Base-by-base conservation (phyloP, 345 rosid species). In the Gossypium sturtianum region DNA sequence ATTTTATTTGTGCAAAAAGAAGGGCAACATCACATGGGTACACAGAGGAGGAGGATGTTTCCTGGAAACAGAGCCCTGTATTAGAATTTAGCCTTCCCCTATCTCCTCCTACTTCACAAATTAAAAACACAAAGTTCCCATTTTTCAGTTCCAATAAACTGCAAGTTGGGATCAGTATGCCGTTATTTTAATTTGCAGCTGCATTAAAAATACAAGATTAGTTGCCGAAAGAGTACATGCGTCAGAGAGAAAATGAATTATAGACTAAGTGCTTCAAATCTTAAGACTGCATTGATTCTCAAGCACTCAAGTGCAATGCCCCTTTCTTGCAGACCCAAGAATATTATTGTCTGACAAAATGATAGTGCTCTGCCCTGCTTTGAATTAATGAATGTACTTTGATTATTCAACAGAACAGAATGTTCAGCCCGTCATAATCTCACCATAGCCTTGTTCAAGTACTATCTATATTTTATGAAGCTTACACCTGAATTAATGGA, bases 11-110 rank as follows among this genome's bases (percentile, higher is more conserved):
- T 38, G 10, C 22, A 54, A 57, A 57, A 9, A 13, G 38, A 38
- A 70, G 62, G 20, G 74, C 41, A 5, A 34, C 41, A 34, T 34
- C 88, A 84, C 88, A 80, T 83, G 66, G 84, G 78, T 41, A 23
- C 12, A 56, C 84, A 80, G 83, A 52, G 70, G 16, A 45, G 11
- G 11, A 59, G 80, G 88, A 81, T 80, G 86, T 80, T 87, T 83
- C 90, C 79, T 78, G 66, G 74, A 57, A 58, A 71, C 48, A 56
- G 53, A 57, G 38, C 59, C 71, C n/a, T 19, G 7, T 29, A 3
- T 29, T 29, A 29, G 34, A 29, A 29, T 29, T 29, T 29, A 29
- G 34, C 34, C 34, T 3, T 29, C 34, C 34, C 15, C 9, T 4
- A 34, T 34, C 1, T 54, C 2, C 8, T 20, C 2, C 8, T 20